Conservation (phyloP, 23 red algal species). For the Gracilaria gracilis region DNA sequence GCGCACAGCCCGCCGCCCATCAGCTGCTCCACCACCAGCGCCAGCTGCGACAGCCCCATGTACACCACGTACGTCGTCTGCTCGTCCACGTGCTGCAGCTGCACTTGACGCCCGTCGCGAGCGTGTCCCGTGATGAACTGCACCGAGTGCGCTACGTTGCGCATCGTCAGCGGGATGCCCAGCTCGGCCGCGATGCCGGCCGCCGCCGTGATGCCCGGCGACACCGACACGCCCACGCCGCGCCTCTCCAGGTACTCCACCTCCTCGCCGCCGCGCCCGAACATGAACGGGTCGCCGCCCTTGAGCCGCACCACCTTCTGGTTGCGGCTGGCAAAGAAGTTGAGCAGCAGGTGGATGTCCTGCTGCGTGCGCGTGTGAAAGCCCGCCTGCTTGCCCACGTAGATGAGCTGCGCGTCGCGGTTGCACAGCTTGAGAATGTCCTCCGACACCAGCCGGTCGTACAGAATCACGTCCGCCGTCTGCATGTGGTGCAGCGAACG, state of each 20-base stretch:
- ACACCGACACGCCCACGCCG: conserved; percentile 32
- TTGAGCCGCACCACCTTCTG: conserved; percentile 83
- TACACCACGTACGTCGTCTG: conserved; percentile 78
- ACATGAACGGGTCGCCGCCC: conserved; percentile 92
- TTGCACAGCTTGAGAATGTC: conserved; percentile 48
- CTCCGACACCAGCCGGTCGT: conserved; percentile 84
- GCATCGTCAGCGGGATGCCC: conserved; percentile 67
- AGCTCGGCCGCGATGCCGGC: conserved; percentile 70
- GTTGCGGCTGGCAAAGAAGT: conserved; percentile 9
- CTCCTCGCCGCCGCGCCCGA: conserved; percentile 89
- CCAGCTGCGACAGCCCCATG: conserved; percentile 70
- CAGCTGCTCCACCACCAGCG: conserved; percentile 1
- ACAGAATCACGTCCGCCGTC: conserved; percentile 87
- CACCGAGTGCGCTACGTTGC: conserved; percentile 48
- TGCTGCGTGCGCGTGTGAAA: conserved; percentile 69
- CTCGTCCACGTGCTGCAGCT: conserved; percentile 2
- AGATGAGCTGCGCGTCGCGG: conserved; percentile 49
- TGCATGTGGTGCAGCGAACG: conserved; percentile 72
- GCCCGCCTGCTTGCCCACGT: conserved; percentile 75
- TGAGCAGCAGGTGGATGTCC: conserved; percentile 74
- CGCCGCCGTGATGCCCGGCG: conserved; percentile 78
- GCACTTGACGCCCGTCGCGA: neutral
- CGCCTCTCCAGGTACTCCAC: conserved; percentile 50
- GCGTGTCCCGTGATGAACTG: conserved; percentile 75
- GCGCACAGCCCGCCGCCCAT: conserved; percentile 21